Base-by-base conservation (phyloP, 352 stramenopile genomes). In the Pythium monospermum region DNA sequence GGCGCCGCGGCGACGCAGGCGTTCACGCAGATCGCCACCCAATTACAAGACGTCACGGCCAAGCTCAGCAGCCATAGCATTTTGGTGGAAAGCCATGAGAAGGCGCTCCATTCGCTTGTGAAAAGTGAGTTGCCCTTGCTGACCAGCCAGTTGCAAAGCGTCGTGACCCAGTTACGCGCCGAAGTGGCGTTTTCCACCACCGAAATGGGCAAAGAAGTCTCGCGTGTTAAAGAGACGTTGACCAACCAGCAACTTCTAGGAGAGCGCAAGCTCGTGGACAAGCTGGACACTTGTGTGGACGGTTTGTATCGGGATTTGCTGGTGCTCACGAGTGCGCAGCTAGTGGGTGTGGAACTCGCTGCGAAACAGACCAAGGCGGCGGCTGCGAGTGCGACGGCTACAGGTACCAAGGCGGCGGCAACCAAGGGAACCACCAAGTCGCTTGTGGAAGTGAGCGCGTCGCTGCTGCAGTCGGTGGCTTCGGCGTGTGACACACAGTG, bases 281-380 rank as follows among this genome's bases (percentile, higher is more conserved):
- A 68, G 27, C 61, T 69, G 4, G 69, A 50, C 4, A 47, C 35
- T 0, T 79, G 61, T 12, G 53, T 67, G 13, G 62, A 76, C 7
- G 65, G 54, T 12, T 54, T 88, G 6, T 83, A 85, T 30, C 68
- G 66, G 18, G 75, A 76, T 13, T 12, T 88, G 31, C 61, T 85
- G 2, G 57, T 57, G 21, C 64, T 85, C 45, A 83, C 72, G 18
- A 70, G 59, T 5, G 58, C 72, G 1, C 66, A 76, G n/a, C 57
- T 85, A 2, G 59, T 73, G 7, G 64, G 65, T 0, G 66, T 67
- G 8, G 76, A 88, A 22, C 58, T 85, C 1, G 56, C 56, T 7
- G 50, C 51, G 0, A 73, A 66, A 21, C 26, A 68, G 40, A 60
- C 57, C 8, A 6, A 26, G 26, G 36, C 50, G 30, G 12, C 33